A percentile compares a stretch with the other conserved stretches of the same genome.
Evolutionary conservation across 306 rosid species (phyloP).

Genomic region (Gastrolobium villosum): DNA sequence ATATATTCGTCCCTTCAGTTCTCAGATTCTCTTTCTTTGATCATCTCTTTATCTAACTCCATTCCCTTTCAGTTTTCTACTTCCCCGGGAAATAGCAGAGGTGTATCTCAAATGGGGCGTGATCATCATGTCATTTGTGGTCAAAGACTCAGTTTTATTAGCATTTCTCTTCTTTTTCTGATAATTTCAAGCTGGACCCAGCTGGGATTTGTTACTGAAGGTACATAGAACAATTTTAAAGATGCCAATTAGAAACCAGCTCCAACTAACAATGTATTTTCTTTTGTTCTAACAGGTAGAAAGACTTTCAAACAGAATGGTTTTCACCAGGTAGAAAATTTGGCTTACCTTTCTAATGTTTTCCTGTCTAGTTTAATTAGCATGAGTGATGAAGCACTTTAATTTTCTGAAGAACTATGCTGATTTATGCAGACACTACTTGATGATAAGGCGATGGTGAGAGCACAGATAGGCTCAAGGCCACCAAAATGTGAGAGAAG

Average conservation of each 20-base stretch:
- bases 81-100: background rate
- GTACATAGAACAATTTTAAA: constrained; percentile 52
- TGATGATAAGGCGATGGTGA: constrained; percentile 62
- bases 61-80: constrained; percentile 8
- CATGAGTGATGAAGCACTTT: constrained; percentile 24
- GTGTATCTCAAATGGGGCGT: constrained; percentile 55
- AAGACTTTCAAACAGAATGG: constrained; percentile 49
- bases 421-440: constrained; percentile 50
- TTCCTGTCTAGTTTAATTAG: background rate
- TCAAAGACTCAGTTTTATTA: constrained; percentile 46
- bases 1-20: constrained; percentile 32
- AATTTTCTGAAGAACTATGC: background rate
- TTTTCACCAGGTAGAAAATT: constrained; percentile 57
- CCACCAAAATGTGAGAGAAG: constrained; percentile 93
- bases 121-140: constrained; percentile 41
- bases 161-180: constrained; percentile 64
- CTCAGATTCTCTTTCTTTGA: constrained; percentile 39
- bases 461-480: constrained; percentile 83
- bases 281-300: constrained; percentile 61
- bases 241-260: constrained; percentile 12
- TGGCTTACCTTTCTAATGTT: background rate
- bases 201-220: constrained; percentile 68
- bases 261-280: constrained; percentile 22
- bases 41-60: constrained; percentile 35
- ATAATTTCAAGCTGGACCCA: constrained; percentile 67